Conservation (phyloP, 352 stramenopile species). For the Stephanocyclus meneghinianus region DNA sequence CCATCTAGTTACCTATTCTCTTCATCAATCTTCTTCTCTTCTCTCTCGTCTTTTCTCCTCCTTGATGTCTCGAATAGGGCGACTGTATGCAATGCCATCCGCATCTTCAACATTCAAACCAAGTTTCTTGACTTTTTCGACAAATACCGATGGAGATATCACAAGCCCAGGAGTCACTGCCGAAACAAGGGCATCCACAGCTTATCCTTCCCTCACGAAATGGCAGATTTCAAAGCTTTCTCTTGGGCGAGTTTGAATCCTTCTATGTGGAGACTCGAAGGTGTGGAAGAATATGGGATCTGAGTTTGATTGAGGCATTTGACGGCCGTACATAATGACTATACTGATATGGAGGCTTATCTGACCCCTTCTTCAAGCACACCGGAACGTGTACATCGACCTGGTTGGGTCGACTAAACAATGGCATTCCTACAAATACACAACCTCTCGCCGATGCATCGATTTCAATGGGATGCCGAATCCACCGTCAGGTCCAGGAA, state of each 20-base stretch:
- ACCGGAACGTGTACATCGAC: slow-evolving; percentile 28
- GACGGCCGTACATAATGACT: background rate
- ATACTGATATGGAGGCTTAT: background rate
- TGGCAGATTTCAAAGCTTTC: slow-evolving; percentile 15
- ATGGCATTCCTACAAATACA: slow-evolving; percentile 37
- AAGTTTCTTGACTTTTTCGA: background rate
- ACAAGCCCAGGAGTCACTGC: background rate
- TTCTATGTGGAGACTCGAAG: slow-evolving; percentile 24
- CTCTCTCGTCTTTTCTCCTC: background rate
- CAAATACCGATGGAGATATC: background rate
- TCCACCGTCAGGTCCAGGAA: slow-evolving; percentile 47
- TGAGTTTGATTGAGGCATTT: background rate
- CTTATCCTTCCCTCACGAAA: slow-evolving; percentile 5
- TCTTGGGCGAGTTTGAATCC: slow-evolving; percentile 23
- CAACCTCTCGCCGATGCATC: slow-evolving; percentile 41
- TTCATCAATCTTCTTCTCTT: background rate
- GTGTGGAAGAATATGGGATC: slow-evolving; percentile 36
- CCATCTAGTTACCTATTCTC: too few species aligned
- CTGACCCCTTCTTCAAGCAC: slow-evolving; percentile 17
- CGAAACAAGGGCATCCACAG: too few species aligned
- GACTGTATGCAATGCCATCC: background rate
- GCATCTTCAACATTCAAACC: background rate
- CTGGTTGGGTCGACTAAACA: slow-evolving; percentile 32
- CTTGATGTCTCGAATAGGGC: background rate
- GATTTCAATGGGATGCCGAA: slow-evolving; percentile 45